Conservation (phyloP, 345 rosid species). For the Gossypium longicalyx region DNA sequence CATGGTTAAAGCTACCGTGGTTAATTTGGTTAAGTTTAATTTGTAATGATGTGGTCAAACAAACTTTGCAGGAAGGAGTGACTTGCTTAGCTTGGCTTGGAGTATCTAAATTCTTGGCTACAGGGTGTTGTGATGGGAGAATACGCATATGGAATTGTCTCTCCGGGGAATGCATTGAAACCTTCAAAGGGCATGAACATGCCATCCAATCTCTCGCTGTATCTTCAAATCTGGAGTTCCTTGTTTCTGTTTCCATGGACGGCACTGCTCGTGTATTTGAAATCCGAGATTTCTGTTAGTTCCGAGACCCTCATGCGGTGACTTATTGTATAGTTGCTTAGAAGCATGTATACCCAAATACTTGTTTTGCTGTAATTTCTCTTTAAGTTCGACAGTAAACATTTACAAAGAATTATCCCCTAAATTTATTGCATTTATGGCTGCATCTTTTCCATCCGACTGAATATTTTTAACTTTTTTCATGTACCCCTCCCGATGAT, state of each 20-base stretch:
- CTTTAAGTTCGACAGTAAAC: too few relatives aligned
- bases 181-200: slow-evolving; percentile 55
- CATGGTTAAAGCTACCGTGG: too few relatives aligned
- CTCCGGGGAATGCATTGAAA: slow-evolving; percentile 59
- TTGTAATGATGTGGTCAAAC: not conserved
- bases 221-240: slow-evolving; percentile 42
- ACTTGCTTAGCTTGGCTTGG: slow-evolving; percentile 79
- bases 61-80: slow-evolving; percentile 61
- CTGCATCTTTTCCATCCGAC: too few relatives aligned
- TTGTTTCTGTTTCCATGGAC: slow-evolving; percentile 65
- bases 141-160: slow-evolving; percentile 81
- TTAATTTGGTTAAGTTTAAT: not conserved
- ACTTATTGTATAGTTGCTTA: not conserved
- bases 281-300: slow-evolving; percentile 43
- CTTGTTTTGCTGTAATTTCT: too few relatives aligned
- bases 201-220: slow-evolving; percentile 52
- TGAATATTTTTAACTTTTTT: too few relatives aligned
- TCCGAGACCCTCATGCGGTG: not conserved
- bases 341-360: not conserved
- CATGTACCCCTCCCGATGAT: too few relatives aligned
- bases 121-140: slow-evolving; percentile 73
- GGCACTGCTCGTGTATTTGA: slow-evolving; percentile 75
- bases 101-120: slow-evolving; percentile 52
- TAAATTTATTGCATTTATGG: too few relatives aligned
- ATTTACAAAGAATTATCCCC: too few relatives aligned